phyloP scores from a whole-genome alignment of 345 rosid genomes.

The Limnanthes douglasii region DNA sequence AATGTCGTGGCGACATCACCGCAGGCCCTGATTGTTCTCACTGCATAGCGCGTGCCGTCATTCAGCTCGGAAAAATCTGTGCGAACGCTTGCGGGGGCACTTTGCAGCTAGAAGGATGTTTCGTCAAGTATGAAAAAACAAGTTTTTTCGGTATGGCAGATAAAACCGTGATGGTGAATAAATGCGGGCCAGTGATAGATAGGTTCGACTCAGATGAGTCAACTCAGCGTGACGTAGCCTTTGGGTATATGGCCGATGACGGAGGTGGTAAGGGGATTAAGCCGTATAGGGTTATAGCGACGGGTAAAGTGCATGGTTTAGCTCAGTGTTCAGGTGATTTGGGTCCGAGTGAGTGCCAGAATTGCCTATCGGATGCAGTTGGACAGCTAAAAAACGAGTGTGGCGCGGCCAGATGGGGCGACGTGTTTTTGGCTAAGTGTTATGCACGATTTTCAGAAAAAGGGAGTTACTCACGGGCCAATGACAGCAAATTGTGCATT shows the following conservation, averaged over 20 bases:
- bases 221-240: conserved; percentile 9
- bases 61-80: conserved; percentile 39
- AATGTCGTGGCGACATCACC: conserved; percentile 81
- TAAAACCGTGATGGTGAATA: conserved; percentile 46
- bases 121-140: conserved; percentile 52
- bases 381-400: conserved; percentile 55
- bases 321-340: conserved; percentile 72
- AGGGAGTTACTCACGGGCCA: conserved; percentile 18
- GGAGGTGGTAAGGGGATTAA: conserved; percentile 15
- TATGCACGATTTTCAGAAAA: conserved; percentile 46
- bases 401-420: conserved; percentile 38
- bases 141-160: conserved; percentile 67
- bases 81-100: conserved; percentile 41
- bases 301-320: conserved; percentile 52
- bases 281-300: conserved; percentile 33
- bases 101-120: conserved; percentile 62
- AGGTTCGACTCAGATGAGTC: conserved; percentile 20
- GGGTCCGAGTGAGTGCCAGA: conserved; percentile 45
- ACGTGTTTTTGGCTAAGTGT: conserved; percentile 59
- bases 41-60: conserved; percentile 55
- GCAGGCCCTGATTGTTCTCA: conserved; percentile 37
- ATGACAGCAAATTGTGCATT: no score
- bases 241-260: conserved; percentile 10
- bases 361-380: conserved; percentile 62
- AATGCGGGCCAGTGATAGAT: conserved; percentile 41